phyloP scores from a whole-genome alignment of 2,329 filamentous ascomycete species.

The Ophiocordyceps australis region DNA sequence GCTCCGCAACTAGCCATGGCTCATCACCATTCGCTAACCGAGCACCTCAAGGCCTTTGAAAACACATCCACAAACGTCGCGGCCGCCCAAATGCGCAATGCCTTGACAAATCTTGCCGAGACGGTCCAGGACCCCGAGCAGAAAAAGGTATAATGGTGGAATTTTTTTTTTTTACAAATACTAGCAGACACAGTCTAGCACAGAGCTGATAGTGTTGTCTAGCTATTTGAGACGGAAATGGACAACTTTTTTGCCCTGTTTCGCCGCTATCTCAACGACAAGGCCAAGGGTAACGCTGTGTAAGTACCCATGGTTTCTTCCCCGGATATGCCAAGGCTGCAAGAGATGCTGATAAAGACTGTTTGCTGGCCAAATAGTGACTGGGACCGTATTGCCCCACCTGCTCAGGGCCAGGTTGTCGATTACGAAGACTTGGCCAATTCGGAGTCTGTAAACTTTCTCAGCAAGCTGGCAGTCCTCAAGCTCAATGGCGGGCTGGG shows the following conservation, averaged over 20 bases:
- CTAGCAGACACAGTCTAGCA: not conserved
- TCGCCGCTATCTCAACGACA: slow-evolving; percentile 95
- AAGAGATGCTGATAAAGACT: slow-evolving; percentile 6
- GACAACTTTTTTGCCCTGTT: slow-evolving; percentile 99
- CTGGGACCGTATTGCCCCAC: slow-evolving; percentile 93
- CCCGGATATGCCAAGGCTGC: not conserved
- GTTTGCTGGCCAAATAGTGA: too few relatives aligned
- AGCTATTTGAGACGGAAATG: slow-evolving; percentile 98
- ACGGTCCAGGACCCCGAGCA: slow-evolving; percentile 65
- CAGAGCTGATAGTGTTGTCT: not conserved
- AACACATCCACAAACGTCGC: slow-evolving; percentile 98
- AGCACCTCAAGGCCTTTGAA: slow-evolving; percentile 64
- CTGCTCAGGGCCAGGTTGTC: slow-evolving; percentile 83
- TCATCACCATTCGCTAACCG: slow-evolving; percentile 8
- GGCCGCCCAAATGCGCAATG: slow-evolving; percentile 97
- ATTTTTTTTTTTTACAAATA: too few relatives aligned
- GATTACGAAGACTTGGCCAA: slow-evolving; percentile 84
- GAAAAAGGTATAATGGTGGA: slow-evolving; percentile 57
- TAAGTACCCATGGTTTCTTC: too few relatives aligned
- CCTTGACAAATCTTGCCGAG: slow-evolving; percentile 81
- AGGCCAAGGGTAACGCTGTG: slow-evolving; percentile 91
- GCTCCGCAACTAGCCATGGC: too few relatives aligned
- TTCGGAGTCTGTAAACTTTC: slow-evolving; percentile 78
- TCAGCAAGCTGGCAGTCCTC: slow-evolving; percentile 93
- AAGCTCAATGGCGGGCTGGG: slow-evolving; percentile 99